phyloP scores from a whole-genome alignment of 2,329 filamentous ascomycete species.

The Penicillium expansum region DNA sequence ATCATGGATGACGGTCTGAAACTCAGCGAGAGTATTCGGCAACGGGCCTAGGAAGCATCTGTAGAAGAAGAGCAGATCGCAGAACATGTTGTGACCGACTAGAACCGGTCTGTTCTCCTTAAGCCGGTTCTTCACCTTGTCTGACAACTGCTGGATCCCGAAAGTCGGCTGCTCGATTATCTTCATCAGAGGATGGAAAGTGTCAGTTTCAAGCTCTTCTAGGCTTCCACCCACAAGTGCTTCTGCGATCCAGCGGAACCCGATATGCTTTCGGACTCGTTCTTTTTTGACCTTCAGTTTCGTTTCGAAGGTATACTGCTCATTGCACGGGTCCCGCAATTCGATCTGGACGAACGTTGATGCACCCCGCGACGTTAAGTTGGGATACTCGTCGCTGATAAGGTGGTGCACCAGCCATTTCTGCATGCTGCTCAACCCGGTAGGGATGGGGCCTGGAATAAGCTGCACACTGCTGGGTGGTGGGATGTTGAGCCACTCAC shows the following conservation, averaged over 20 bases:
- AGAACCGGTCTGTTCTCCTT: constrained; percentile 50
- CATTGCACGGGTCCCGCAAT: constrained; percentile 36
- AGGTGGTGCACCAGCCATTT: constrained; percentile 65
- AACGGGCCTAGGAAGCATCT: constrained; percentile 58
- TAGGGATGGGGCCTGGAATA: constrained; percentile 21
- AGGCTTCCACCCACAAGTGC: constrained; percentile 45
- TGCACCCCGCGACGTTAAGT: constrained; percentile 39
- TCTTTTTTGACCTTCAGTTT: constrained; percentile 29
- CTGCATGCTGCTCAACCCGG: constrained; percentile 56
- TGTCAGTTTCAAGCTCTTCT: constrained; percentile 35
- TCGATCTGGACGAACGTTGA: constrained; percentile 43
- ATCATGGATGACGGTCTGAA: constrained; percentile 50
- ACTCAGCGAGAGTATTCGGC: constrained; percentile 56
- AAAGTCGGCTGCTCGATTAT: constrained; percentile 17
- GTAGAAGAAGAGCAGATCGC: constrained; percentile 62
- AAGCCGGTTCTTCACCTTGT: constrained; percentile 41
- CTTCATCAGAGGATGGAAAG: constrained; percentile 27
- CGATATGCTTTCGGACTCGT: constrained; percentile 37
- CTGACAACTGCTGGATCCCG: constrained; percentile 28
- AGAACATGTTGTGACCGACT: constrained; percentile 63
- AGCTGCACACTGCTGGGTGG: constrained; percentile 25
- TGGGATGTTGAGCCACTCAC: constrained; percentile 48
- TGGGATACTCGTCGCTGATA: constrained; percentile 58
- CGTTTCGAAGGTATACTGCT: constrained; percentile 30
- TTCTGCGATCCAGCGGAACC: constrained; percentile 49